Evolutionary conservation across 495 filamentous ascomycete species (phyloP), one percentile per base, ranked within the genome.

Genomic region (Amphirosellinia nigrospora): DNA sequence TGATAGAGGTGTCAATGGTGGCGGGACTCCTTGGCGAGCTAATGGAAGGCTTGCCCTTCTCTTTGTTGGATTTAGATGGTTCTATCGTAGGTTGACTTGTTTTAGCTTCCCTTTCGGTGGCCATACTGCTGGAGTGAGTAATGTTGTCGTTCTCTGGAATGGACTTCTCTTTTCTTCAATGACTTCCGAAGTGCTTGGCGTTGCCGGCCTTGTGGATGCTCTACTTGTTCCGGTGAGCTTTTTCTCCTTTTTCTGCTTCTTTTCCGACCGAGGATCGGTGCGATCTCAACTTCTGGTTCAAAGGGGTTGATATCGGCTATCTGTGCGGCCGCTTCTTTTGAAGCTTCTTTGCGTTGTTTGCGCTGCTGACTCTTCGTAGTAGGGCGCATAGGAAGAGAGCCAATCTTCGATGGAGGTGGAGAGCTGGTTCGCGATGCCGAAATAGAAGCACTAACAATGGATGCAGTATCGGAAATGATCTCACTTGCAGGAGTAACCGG

Each of bases 301-400:
- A 84, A 80, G 70, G 93, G 90, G 69, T 88, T 85, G 15, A 80
- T 74, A 48, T 84, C 81, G 7, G 84, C 79, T 68, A 90, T 83
- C 53, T 80, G 73, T 16, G 83, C 79, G 9, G 81, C 75, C 26
- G 85, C 84, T 66, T 89, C 87, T 70, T 92, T 92, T 72, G 89
- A 84, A 39, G 83, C 85, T 73, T 92, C 89, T 77, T 92, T 90
- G 55, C 94, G 85, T 72, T 97, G 92, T 78, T 97, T 98, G 79
- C 95, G 96, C 70, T 89, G 85, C 74, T 96, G 93, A 72, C 89
- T 95, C 84, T 98, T 99, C 19, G 93, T 94, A 74, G 93, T 92
- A n/a, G 86, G 80, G 46, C 92, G 86, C 0, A 93, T 85, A 30
- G 94, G 91, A 1, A 93, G 93, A 45, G 90, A 89, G 45, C 93